Evolutionary conservation across 305 asterid species (phyloP).

Genomic region (Nicotiana rustica): DNA sequence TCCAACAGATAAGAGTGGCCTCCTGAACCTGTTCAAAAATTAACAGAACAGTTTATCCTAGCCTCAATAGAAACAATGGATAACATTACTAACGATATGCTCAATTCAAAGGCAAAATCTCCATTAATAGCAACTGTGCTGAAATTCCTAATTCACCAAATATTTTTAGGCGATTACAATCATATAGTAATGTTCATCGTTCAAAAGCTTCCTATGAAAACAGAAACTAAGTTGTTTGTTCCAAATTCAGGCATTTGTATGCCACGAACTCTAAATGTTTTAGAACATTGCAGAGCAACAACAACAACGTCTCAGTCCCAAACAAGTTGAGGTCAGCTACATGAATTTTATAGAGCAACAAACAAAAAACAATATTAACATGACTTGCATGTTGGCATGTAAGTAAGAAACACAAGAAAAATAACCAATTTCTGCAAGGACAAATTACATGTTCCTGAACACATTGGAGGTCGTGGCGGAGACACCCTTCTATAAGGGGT

Average conservation of each 20-base stretch:
- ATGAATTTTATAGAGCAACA: background rate
- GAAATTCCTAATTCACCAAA: background rate
- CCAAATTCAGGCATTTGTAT: background rate
- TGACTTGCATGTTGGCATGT: background rate
- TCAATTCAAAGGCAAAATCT: background rate
- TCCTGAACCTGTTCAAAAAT: slow-evolving; percentile 60
- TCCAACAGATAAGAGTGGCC: slow-evolving; percentile 81
- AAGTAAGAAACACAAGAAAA: background rate
- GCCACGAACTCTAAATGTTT: background rate
- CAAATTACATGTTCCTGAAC: background rate
- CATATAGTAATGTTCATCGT: background rate
- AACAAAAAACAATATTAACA: background rate
- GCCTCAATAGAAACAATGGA: background rate
- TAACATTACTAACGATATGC: background rate
- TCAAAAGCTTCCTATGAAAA: background rate
- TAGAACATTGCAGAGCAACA: too few species aligned
- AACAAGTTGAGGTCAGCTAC: too few species aligned
- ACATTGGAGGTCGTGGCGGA: too few species aligned
- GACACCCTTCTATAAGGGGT: background rate
- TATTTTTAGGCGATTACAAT: background rate
- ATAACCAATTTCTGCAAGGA: background rate
- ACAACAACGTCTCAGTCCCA: too few species aligned
- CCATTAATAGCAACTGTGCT: background rate
- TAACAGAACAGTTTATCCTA: background rate
- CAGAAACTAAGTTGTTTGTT: background rate